These are phyloP conservation scores for Chalaropsis ovoidea DNA, from an alignment of 2,329 filamentous ascomycete species.

Conservation along the genomic window DNA sequence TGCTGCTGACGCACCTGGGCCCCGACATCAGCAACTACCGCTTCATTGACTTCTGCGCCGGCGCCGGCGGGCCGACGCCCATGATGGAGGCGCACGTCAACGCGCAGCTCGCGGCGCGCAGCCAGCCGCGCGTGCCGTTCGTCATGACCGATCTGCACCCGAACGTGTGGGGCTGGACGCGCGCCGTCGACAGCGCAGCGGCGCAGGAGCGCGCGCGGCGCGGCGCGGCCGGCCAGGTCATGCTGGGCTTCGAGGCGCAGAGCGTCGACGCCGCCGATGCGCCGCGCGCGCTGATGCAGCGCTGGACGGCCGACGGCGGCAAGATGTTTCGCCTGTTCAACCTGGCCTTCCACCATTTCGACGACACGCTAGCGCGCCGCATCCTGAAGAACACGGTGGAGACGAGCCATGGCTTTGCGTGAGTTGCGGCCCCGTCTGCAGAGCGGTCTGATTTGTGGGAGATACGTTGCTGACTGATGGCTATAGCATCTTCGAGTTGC, in stretches of 20 bases:
- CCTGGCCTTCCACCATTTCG: constrained; percentile 68
- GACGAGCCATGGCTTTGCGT: constrained; percentile 54
- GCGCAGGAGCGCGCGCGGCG: constrained; percentile 30
- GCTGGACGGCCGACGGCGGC: constrained; percentile 31
- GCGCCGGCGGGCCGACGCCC: constrained; percentile 60
- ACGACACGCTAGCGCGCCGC: constrained; percentile 48
- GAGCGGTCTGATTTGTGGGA: background rate
- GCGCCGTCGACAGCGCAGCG: constrained; percentile 30
- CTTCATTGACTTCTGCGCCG: constrained; percentile 67
- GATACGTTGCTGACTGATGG: background rate
- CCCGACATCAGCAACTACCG: constrained; percentile 43
- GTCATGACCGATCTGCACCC: constrained; percentile 58
- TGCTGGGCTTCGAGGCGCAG: constrained; percentile 48
- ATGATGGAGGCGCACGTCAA: constrained; percentile 53
- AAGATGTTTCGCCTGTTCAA: constrained; percentile 61
- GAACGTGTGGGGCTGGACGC: constrained; percentile 50
- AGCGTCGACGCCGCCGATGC: constrained; percentile 56
- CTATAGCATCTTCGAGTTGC: constrained; percentile 56
- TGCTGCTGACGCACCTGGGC: constrained; percentile 45
- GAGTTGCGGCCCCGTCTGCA: constrained; percentile 9
- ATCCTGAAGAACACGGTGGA: constrained; percentile 56
- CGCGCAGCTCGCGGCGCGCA: constrained; percentile 16
- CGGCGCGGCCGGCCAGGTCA: constrained; percentile 30
- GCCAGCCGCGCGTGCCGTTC: constrained; percentile 37
- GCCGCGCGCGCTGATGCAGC: constrained; percentile 40